A percentile compares a stretch with the other conserved stretches of the same genome.
Evolutionary conservation across 106 monocot species (phyloP).

Genomic region (Posidonia australis): DNA sequence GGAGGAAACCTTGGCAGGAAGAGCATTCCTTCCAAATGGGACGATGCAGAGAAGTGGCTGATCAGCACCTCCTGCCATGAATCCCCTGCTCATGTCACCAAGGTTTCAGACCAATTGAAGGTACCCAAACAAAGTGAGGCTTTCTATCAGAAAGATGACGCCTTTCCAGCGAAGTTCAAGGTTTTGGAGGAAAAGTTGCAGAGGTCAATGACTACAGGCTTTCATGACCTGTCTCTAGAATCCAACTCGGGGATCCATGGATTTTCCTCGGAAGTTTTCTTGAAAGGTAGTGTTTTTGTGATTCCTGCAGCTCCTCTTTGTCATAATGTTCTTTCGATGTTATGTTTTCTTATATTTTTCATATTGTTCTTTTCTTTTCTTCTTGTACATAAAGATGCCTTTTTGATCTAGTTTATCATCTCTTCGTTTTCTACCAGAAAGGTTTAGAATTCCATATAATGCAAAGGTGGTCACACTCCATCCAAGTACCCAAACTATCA

Average conservation of each 20-base stretch:
- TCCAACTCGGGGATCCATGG: conserved; percentile 19
- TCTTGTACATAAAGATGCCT: too few species aligned
- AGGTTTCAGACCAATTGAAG: conserved; percentile 22
- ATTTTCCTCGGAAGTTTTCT: conserved; percentile 33
- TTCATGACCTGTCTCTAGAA: conserved; percentile 8
- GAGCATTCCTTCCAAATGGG: conserved; percentile 91
- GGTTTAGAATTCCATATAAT: too few species aligned
- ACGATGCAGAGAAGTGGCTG: conserved; percentile 94
- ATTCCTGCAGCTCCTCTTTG: too few species aligned
- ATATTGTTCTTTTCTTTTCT: too few species aligned
- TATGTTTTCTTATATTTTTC: too few species aligned
- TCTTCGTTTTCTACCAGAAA: too few species aligned
- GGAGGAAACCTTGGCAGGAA: conserved; percentile 35
- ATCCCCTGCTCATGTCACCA: conserved; percentile 40
- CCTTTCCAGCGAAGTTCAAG: conserved; percentile 21
- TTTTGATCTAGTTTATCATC: too few species aligned
- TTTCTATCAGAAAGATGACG: conserved; percentile 24
- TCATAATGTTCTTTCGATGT: too few species aligned
- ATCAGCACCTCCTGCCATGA: conserved; percentile 54
- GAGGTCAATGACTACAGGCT: not conserved
- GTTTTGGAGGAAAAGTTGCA: conserved; percentile 16
- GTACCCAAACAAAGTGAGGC: conserved; percentile 17
- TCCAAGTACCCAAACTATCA: too few species aligned
- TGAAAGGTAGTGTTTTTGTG: conserved; percentile 39
- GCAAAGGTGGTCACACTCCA: too few species aligned